Conservation (phyloP, 2,329 filamentous ascomycete species). For the Septoria petroselini region DNA sequence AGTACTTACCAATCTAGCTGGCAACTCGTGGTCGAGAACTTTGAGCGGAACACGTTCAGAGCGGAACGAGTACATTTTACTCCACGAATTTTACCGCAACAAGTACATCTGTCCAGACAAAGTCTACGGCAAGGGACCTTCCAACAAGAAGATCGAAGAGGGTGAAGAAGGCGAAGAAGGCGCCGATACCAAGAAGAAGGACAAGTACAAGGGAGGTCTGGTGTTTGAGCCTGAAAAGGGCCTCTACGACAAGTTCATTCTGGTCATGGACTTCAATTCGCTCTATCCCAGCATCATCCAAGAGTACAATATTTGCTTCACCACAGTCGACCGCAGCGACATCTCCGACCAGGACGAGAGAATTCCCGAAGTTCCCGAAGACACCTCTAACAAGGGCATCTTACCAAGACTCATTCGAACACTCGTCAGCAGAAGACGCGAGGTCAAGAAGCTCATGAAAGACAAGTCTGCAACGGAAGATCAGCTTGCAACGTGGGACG, state of each 20-base stretch:
- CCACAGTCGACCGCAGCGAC: conserved; percentile 78
- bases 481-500: conserved; percentile 91
- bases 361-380: conserved; percentile 77
- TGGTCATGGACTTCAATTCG: conserved; percentile 99
- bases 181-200: conserved; percentile 85
- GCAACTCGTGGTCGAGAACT: conserved; percentile 97
- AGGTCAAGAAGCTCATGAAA: conserved; percentile 98
- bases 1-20: conserved; percentile 90
- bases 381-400: conserved; percentile 74
- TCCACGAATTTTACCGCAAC: conserved; percentile 93
- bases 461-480: conserved; percentile 81
- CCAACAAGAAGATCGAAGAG: conserved; percentile 66
- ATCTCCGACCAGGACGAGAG: conserved; percentile 77
- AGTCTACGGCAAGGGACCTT: conserved; percentile 65
- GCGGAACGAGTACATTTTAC: conserved; percentile 97
- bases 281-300: conserved; percentile 98
- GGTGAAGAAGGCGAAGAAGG: conserved; percentile 65
- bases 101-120: conserved; percentile 99
- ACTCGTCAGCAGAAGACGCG: conserved; percentile 79
- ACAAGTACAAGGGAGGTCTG: conserved; percentile 97
- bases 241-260: conserved; percentile 93
- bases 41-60: conserved; percentile 93
- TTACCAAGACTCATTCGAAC: conserved; percentile 88
- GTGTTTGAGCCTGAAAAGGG: conserved; percentile 98
- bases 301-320: conserved; percentile 99